Conservation (phyloP, 2,329 filamentous ascomycete species). For the Achaetomium macrosporum region DNA sequence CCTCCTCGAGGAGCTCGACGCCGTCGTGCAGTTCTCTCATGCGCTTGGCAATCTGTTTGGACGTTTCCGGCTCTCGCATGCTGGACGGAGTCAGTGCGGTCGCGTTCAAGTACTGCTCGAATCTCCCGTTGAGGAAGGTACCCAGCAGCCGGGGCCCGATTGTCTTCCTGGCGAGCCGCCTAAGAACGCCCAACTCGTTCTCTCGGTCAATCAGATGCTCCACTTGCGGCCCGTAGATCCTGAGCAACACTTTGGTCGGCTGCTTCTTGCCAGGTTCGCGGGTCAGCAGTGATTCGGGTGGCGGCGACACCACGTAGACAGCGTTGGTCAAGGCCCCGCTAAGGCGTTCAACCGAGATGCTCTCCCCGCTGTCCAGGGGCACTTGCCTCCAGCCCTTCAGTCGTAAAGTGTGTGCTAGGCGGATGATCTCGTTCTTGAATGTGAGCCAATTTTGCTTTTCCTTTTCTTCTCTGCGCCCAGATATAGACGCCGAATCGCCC, state of each 20-base stretch:
- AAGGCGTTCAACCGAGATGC: constrained; percentile 65
- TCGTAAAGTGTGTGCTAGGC: constrained; percentile 78
- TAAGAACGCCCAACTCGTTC: constrained; percentile 78
- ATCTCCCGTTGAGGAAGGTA: constrained; percentile 89
- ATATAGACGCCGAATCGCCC: constrained; percentile 38
- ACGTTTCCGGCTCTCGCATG: constrained; percentile 74
- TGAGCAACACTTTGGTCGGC: constrained; percentile 69
- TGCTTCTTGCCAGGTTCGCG: constrained; percentile 35
- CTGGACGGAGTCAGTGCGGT: constrained; percentile 71
- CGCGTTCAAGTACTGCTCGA: constrained; percentile 90
- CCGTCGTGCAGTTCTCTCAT: constrained; percentile 96
- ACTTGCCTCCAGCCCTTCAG: constrained; percentile 90
- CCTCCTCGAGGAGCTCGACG: constrained; percentile 74
- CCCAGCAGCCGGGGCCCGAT: constrained; percentile 89
- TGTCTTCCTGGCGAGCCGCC: constrained; percentile 79
- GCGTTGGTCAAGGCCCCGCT: constrained; percentile 95
- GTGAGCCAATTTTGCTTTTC: constrained; percentile 72
- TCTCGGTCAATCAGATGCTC: constrained; percentile 94
- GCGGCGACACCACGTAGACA: constrained; percentile 88
- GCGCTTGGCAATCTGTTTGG: constrained; percentile 89
- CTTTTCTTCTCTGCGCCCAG: constrained; percentile 50
- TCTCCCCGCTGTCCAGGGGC: constrained; percentile 61
- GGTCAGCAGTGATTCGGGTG: constrained; percentile 51
- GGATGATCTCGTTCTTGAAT: constrained; percentile 90
- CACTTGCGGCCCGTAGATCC: constrained; percentile 91